Evolutionary conservation across 441 rosid genomes (phyloP).

Genomic region (Kokia cookei): DNA sequence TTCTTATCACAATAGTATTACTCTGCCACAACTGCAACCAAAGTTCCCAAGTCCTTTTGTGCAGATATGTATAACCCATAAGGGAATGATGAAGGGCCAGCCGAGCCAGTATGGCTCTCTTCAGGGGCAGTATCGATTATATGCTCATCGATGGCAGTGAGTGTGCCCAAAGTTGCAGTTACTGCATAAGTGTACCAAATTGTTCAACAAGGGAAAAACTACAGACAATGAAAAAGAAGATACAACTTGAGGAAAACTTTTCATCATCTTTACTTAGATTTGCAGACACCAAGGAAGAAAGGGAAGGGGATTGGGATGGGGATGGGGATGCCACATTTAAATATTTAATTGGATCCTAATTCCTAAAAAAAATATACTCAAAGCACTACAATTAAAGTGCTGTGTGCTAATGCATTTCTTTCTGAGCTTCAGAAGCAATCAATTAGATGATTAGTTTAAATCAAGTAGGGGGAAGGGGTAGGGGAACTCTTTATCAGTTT

Average conservation of each 20-base stretch:
- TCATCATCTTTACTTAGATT: neutral
- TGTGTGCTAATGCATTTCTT: neutral
- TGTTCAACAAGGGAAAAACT: constrained; percentile 15
- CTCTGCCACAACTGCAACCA: constrained; percentile 85
- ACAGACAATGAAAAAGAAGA: neutral
- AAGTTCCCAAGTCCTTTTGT: constrained; percentile 77
- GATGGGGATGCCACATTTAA: neutral
- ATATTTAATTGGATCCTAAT: neutral
- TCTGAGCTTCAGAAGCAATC: neutral
- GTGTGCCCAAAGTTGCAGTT: constrained; percentile 72
- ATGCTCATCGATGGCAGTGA: constrained; percentile 81
- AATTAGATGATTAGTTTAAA: neutral
- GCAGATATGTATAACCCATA: constrained; percentile 74
- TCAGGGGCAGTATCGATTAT: constrained; percentile 65
- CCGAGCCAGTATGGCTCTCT: constrained; percentile 26
- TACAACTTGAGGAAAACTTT: neutral
- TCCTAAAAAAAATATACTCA: neutral
- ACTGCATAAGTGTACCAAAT: constrained; percentile 51
- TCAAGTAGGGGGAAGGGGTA: neutral
- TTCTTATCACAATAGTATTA: constrained; percentile 77
- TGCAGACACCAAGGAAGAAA: neutral
- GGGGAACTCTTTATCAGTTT: neutral
- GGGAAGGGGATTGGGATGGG: too few relatives aligned
- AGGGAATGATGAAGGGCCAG: constrained; percentile 50
- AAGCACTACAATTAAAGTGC: neutral